These are phyloP conservation scores for Endogone sp. DNA, from an alignment of 192 early-diverging fungal genomes.

Conservation along the genomic window DNA sequence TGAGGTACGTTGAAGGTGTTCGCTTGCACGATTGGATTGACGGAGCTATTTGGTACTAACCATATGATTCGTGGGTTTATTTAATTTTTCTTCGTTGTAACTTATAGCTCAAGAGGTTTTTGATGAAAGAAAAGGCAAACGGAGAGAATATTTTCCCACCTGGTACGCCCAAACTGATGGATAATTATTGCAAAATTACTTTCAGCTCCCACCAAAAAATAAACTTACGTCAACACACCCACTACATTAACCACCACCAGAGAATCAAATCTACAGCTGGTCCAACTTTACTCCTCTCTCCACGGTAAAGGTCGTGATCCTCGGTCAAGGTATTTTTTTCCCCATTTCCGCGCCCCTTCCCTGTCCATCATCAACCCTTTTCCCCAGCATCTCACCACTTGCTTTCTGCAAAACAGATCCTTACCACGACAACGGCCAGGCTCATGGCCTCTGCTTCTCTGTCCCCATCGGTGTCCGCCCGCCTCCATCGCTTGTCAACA, in stretches of 20 bases:
- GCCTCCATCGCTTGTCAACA: constrained; percentile 91
- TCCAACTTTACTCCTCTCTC: constrained; percentile 67
- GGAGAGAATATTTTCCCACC: constrained; percentile 70
- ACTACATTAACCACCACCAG: constrained; percentile 16
- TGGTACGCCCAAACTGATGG: constrained; percentile 9
- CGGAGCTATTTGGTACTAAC: no score
- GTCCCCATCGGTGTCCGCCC: constrained; percentile 68
- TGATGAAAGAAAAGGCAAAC: constrained; percentile 48
- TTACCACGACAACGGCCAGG: constrained; percentile 65
- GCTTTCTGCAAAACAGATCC: constrained; percentile 53
- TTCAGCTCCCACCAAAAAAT: neutral
- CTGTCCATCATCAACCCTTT: no score
- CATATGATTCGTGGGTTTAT: neutral
- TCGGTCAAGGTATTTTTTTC: constrained; percentile 78
- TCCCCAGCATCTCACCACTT: neutral
- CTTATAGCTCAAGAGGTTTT: constrained; percentile 64
- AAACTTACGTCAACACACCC: neutral
- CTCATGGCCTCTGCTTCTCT: constrained; percentile 91
- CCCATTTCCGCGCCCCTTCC: neutral
- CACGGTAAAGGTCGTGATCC: constrained; percentile 79
- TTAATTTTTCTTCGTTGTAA: constrained; percentile 9
- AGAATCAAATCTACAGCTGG: constrained; percentile 78
- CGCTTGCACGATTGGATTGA: neutral
- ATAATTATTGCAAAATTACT: neutral
- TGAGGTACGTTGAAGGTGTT: constrained; percentile 33